Conservation (phyloP, 2,329 filamentous ascomycete species). For the Verticillium tricorpus region DNA sequence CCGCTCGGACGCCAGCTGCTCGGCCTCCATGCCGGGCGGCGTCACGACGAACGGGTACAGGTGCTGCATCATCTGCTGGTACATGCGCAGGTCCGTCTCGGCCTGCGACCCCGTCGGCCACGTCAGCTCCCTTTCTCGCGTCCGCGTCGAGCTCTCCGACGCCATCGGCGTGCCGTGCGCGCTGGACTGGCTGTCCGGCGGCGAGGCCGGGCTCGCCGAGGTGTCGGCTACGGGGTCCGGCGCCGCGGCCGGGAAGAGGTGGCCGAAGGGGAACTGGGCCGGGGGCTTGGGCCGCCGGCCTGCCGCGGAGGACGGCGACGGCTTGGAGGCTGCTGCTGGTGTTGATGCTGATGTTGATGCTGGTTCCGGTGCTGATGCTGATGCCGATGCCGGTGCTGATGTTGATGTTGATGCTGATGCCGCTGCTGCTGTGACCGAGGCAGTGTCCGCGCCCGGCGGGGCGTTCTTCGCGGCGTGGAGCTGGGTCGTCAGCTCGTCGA, state of each 20-base stretch:
- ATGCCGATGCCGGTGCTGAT: no score
- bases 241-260: conserved; percentile 7
- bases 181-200: conserved; percentile 16
- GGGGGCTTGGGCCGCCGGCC: conserved; percentile 1
- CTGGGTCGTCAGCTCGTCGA: conserved; percentile 44
- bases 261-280: not conserved
- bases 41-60: conserved; percentile 43
- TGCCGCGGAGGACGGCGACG: conserved; percentile 14
- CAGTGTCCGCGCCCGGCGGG: not conserved
- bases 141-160: conserved; percentile 1
- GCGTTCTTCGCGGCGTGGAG: conserved; percentile 24
- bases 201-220: conserved; percentile 13
- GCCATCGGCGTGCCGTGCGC: not conserved
- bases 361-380: no score
- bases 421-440: not conserved
- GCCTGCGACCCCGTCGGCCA: conserved; percentile 40
- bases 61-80: conserved; percentile 24
- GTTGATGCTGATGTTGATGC: no score
- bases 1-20: conserved; percentile 28
- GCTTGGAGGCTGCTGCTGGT: not conserved
- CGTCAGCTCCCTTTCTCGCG: conserved; percentile 16
- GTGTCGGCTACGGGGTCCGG: conserved; percentile 6
- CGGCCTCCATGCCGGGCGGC: conserved; percentile 28
- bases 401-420: no score
- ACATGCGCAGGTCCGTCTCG: conserved; percentile 31